Percentiles rank a stretch among this genome's conserved stretches.
phyloP scores from a whole-genome alignment of 164 flowering plant species.

The Nymphaea thermarum region DNA sequence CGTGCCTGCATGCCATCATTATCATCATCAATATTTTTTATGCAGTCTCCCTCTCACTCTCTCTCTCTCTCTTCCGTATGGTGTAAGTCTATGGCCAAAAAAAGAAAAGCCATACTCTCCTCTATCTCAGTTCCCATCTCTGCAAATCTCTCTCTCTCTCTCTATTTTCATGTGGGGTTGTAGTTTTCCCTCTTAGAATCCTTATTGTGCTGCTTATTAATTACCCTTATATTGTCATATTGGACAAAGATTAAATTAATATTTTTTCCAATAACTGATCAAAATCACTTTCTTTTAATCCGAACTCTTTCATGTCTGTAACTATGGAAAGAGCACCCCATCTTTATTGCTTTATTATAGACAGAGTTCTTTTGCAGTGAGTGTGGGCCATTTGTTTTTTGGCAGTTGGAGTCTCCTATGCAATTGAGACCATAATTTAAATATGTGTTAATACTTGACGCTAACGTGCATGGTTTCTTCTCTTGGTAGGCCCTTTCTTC shows the following conservation, averaged over 20 bases:
- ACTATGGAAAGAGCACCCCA: constrained; percentile 5
- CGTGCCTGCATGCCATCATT: constrained; percentile 56
- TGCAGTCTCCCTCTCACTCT: not conserved
- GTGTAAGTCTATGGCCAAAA: constrained; percentile 8
- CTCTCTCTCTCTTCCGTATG: not conserved
- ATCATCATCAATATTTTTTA: constrained; percentile 22
- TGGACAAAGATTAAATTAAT: too few species aligned
- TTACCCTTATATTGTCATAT: too few species aligned
- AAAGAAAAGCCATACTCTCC: constrained; percentile 2
- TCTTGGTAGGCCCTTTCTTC: not conserved
- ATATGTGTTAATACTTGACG: too few species aligned
- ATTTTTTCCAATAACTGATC: constrained; percentile 4
- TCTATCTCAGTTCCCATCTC: too few species aligned
- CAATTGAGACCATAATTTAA: too few species aligned
- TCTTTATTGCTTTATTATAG: constrained; percentile 36
- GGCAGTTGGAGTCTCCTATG: too few species aligned
- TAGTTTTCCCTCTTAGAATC: constrained; percentile 4
- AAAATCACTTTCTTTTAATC: constrained; percentile 10
- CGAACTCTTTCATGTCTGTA: constrained; percentile 7
- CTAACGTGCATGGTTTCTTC: constrained; percentile 14
- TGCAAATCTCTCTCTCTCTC: constrained; percentile 9
- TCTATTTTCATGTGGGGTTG: constrained; percentile 12
- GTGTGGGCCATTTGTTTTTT: not conserved
- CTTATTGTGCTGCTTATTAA: too few species aligned
- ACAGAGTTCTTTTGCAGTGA: constrained; percentile 11